Evolutionary conservation across 192 early-diverging fungal genomes (phyloP), one percentile per base, ranked within the genome.

Genomic region (Mortierella antarctica): DNA sequence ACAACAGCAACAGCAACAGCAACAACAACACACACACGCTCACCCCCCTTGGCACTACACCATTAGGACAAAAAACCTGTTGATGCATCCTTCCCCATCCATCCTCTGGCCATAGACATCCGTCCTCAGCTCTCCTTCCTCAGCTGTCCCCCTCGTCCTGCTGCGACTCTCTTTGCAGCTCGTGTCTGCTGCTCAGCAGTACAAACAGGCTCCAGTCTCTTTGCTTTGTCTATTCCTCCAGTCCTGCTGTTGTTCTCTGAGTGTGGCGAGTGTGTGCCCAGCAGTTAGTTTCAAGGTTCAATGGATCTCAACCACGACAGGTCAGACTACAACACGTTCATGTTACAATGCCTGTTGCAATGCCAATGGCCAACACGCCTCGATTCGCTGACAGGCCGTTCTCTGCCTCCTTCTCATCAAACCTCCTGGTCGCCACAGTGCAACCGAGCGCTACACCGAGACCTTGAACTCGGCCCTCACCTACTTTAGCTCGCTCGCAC

Each of bases 241-340:
- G 1, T 31, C 12, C 20, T 31, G 10, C 7, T 21, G 17, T 4
- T n/a, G 54, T 58, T 13, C n/a, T 55, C n/a, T 55, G 7, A 6
- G 7, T 55, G n/a, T n/a, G n/a, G n/a, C n/a, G n/a, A n/a, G 7
- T 13, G 15, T 55, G 7, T 15, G n/a, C 53, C 8, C 15, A 55
- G 18, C 7, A 55, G 53, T n/a, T 12, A 58, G 57, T 58, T 40
- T 44, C 45, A 52, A 15, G 17, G 13, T 40, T 14, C 7, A 39
- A 80, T 80, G 77, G 77, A 80, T 72, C 70, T 80, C n/a, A 80
- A 72, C 52, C 77, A 80, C 45, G 77, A 80, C 51, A 80, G 77
- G 77, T 80, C 13, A 53, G 70, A 18, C 45, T 51, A 7, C 12
- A 0, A 11, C 17, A n/a, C 15, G 2, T 8, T 17, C 52, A 31